Conservation (phyloP, 2,329 filamentous ascomycete species). For the Thyridium curvatum region DNA sequence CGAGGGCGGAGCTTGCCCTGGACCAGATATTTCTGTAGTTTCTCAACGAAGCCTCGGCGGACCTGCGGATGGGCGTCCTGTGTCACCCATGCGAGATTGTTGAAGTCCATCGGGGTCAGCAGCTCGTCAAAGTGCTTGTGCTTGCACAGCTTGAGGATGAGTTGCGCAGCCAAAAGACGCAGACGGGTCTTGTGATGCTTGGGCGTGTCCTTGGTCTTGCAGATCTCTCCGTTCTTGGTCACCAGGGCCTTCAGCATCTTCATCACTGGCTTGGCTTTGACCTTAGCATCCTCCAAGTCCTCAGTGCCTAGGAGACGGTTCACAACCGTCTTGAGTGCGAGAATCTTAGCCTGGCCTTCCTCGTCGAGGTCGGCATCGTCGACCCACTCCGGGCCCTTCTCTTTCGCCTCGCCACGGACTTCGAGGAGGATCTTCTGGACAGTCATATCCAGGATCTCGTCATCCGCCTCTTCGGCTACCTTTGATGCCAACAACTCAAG, state of each 20-base stretch:
- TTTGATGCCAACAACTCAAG: constrained; percentile 69
- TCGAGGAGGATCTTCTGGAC: constrained; percentile 69
- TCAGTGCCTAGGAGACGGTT: constrained; percentile 68
- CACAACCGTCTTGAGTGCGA: constrained; percentile 78
- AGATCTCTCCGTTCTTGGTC: constrained; percentile 70
- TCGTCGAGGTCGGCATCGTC: constrained; percentile 65
- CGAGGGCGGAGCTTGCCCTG: constrained; percentile 62
- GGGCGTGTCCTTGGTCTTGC: constrained; percentile 69
- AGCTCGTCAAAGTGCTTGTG: constrained; percentile 70
- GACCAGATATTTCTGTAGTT: constrained; percentile 85
- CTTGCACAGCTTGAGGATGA: constrained; percentile 77
- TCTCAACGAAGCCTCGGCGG: constrained; percentile 71
- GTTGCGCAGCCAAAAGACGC: constrained; percentile 72
- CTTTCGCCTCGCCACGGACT: constrained; percentile 56
- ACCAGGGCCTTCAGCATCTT: constrained; percentile 74
- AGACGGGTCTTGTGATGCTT: constrained; percentile 73
- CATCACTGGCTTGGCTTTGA: constrained; percentile 56
- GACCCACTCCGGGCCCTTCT: constrained; percentile 58
- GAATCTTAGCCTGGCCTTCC: constrained; percentile 75
- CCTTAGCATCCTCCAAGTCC: constrained; percentile 44
- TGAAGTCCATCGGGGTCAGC: constrained; percentile 69
- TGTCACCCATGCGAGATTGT: constrained; percentile 70
- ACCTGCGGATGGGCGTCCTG: constrained; percentile 74
- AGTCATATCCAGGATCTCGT: constrained; percentile 72
- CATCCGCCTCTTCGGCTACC: constrained; percentile 65